phyloP scores from a whole-genome alignment of 176 grass and related monocot genomes.

The Eragrostis nindensis region DNA sequence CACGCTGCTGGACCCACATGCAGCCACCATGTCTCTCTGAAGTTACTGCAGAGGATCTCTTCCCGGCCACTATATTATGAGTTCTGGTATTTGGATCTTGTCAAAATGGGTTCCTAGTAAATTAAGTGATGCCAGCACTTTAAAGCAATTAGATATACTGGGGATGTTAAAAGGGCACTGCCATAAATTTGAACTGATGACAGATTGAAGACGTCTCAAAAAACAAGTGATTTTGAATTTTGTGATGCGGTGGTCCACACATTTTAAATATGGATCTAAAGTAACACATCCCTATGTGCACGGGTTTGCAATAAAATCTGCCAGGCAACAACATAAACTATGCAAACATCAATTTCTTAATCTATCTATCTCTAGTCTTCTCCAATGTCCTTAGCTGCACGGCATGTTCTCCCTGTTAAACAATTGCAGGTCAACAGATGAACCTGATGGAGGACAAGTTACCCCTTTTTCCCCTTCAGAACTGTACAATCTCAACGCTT shows the following conservation, averaged over 20 bases:
- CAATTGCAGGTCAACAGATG: constrained; percentile 24
- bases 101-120: constrained; percentile 5
- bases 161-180: not conserved
- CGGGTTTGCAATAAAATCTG: not conserved
- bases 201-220: not conserved
- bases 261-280: constrained; percentile 14
- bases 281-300: too few relatives aligned
- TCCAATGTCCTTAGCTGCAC: not conserved
- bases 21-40: too few relatives aligned
- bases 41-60: too few relatives aligned
- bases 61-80: not conserved
- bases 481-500: constrained; percentile 1
- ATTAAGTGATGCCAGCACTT: constrained; percentile 15
- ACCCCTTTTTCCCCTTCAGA: not conserved
- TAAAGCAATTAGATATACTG: not conserved
- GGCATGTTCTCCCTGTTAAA: not conserved
- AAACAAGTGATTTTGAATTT: constrained; percentile 3
- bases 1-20: too few relatives aligned
- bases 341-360: constrained; percentile 18
- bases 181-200: not conserved
- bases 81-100: constrained; percentile 2
- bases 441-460: not conserved
- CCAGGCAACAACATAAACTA: constrained; percentile 16
- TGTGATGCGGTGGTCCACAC: constrained; percentile 26
- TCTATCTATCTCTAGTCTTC: not conserved